Evolutionary conservation across 371 early-diverging fungal species (phyloP).

Genomic region (Blastocladiella emersonii): DNA sequence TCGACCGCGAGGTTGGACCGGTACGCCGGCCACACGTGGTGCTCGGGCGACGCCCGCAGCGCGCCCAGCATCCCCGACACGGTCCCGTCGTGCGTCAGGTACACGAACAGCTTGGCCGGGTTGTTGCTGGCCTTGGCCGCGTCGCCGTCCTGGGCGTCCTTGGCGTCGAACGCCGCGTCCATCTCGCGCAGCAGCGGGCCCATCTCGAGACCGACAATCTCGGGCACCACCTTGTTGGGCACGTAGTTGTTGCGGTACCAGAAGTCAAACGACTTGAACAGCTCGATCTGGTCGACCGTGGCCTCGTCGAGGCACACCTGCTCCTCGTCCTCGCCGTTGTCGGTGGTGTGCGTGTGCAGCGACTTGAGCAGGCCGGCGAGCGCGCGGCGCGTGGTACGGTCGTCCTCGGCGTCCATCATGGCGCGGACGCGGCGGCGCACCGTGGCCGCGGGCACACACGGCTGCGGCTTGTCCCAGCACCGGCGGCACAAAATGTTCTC

Average conservation of each 20-base stretch:
- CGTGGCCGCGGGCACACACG: not conserved
- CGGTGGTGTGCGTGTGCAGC: too few relatives aligned
- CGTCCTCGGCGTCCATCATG: too few relatives aligned
- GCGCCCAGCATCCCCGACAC: not conserved
- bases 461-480: not conserved
- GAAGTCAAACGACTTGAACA: not conserved
- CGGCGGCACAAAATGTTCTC: conserved; percentile 2
- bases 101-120: not conserved
- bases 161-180: not conserved
- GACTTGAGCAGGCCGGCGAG: too few relatives aligned
- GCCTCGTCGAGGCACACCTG: not conserved
- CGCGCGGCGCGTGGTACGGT: too few relatives aligned
- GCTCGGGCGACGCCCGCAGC: not conserved
- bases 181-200: conserved; percentile 3
- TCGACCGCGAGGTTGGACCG: not conserved
- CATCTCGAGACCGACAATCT: not conserved
- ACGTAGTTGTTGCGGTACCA: not conserved
- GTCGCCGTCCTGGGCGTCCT: not conserved
- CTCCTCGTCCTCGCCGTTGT: too few relatives aligned
- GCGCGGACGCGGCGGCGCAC: too few relatives aligned
- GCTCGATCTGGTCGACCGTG: not conserved
- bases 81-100: not conserved
- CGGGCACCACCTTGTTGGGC: not conserved
- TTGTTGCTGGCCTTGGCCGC: not conserved
- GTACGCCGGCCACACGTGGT: not conserved